phyloP scores from a whole-genome alignment of 306 rosid genomes.

The Sechiopsis laciniata region DNA sequence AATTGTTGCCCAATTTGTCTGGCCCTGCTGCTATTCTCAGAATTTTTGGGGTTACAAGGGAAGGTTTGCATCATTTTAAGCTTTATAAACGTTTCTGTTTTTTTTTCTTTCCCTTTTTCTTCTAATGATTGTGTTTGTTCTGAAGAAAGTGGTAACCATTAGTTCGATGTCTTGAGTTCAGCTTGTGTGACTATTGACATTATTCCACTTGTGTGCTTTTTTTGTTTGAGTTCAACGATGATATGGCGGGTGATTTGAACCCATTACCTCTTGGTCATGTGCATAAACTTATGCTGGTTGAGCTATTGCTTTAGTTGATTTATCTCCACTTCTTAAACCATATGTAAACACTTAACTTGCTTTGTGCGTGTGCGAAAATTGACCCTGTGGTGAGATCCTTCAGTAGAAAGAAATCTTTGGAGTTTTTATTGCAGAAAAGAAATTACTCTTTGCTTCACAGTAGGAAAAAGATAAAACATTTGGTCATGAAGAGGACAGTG shows the following conservation, averaged over 20 bases:
- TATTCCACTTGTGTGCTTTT: neutral
- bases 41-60: constrained; percentile 84
- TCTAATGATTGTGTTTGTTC: neutral
- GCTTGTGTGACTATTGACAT: neutral
- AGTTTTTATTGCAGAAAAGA: neutral
- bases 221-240: too few species aligned
- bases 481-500: neutral
- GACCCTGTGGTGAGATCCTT: neutral
- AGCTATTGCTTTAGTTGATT: too few species aligned
- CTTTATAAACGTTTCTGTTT: neutral
- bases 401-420: neutral
- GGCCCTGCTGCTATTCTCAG: constrained; percentile 86
- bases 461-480: neutral
- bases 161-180: neutral
- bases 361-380: neutral
- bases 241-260: too few species aligned
- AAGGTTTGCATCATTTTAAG: constrained; percentile 46
- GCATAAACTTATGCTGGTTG: too few species aligned
- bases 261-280: too few species aligned
- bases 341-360: neutral
- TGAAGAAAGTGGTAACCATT: neutral
- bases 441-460: neutral
- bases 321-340: neutral
- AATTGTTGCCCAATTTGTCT: constrained; percentile 55
- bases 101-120: too few species aligned